Evolutionary conservation across 2,329 filamentous ascomycete species (phyloP), one percentile per base, ranked within the genome.

Genomic region (Phaeosphaeria sp.): DNA sequence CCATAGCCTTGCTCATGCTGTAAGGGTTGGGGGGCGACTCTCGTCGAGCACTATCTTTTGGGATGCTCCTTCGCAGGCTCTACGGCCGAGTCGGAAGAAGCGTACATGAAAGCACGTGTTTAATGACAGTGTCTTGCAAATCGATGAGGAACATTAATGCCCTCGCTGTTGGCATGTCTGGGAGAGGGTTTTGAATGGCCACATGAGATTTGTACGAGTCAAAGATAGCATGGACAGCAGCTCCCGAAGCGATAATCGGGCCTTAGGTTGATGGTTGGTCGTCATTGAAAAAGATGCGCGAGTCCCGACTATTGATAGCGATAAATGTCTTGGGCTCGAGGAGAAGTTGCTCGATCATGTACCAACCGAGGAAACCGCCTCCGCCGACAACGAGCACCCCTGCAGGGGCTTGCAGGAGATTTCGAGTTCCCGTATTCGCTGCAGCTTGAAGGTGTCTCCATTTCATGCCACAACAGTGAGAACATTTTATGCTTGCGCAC

Each of bases 171-270:
- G 57, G 81, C 67, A 58, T 63, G 69, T 50, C 74, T 66, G 13
- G 79, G 80, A 58, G 70, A 79, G 56, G 78, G 79, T 5, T 79
- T 81, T 83, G 81, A 54, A 83, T 79, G 52, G 82, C 72, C 18
- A 77, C 77, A 46, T 77, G 74, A 7, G 80, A 78, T 51, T 74
- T 74, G 51, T 79, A 62, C 55, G 74, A 70, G 20, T 61, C 55
- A 56, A 82, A 77, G n/a, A 82, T 66, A 25, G 63, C 54, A 41
- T 72, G 57, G 63, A 81, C 73, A 36, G 71, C 59, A 6, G 71
- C 67, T 22, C 69, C 65, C 53, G 77, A 71, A 33, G 79, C 79
- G 56, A 82, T 75, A 60, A 82, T 79, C 61, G 70, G 78, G 75
- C 11, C 11, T 7, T 42, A 17, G 9, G 20, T n/a, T 7, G 39